Evolutionary conservation across 2,329 filamentous ascomycete genomes (phyloP).

Genomic region (Ophiosphaerella narmari): DNA sequence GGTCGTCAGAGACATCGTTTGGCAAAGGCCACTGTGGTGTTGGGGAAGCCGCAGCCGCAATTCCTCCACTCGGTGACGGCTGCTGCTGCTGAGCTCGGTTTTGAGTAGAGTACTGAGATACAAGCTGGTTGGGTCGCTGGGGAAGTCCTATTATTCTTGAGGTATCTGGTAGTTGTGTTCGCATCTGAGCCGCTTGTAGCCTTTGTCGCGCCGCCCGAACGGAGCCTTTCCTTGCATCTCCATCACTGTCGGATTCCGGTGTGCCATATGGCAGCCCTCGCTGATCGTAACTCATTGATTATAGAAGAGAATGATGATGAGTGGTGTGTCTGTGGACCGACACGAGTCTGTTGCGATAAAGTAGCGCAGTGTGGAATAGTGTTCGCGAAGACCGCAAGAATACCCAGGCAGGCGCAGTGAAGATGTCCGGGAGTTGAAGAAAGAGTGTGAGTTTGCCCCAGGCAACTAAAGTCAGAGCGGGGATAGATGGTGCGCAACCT

Average conservation of each 20-base stretch:
- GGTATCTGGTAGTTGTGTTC: constrained; percentile 35
- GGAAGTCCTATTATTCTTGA: constrained; percentile 44
- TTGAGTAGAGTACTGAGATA: constrained; percentile 29
- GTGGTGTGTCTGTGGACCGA: constrained; percentile 40
- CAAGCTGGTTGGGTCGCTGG: constrained; percentile 40
- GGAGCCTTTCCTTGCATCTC: constrained; percentile 37
- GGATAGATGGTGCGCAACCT: constrained; percentile 11
- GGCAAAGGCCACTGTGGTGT: constrained; percentile 54
- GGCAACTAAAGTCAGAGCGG: constrained; percentile 18
- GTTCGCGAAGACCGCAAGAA: too few relatives aligned
- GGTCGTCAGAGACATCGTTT: constrained; percentile 34
- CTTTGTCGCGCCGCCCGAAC: constrained; percentile 45
- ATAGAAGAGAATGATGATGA: constrained; percentile 32
- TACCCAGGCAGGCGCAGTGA: not conserved
- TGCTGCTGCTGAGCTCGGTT: constrained; percentile 15
- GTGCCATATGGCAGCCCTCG: constrained; percentile 38
- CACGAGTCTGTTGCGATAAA: constrained; percentile 21
- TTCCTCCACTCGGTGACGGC: constrained; percentile 20
- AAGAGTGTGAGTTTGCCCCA: not conserved
- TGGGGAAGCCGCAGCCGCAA: constrained; percentile 31
- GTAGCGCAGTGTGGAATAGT: not conserved
- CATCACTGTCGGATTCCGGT: constrained; percentile 26
- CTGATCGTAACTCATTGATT: constrained; percentile 46
- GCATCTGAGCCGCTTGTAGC: constrained; percentile 35
- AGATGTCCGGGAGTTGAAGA: not conserved